Conservation (phyloP, 148 eudicot species). For the Silene latifolia region DNA sequence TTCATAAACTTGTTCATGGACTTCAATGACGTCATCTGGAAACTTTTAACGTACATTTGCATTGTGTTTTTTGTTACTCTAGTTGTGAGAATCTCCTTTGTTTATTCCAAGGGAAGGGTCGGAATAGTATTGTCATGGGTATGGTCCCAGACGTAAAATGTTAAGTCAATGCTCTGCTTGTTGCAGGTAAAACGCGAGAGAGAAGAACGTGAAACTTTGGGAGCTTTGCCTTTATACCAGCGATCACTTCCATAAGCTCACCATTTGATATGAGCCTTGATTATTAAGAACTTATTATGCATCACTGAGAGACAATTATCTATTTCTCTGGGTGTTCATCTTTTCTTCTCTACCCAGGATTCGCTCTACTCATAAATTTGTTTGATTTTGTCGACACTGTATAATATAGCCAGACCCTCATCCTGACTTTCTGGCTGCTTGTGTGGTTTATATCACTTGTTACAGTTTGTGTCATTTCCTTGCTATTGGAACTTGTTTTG, state of each 20-base stretch:
- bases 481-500: neutral
- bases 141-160: neutral
- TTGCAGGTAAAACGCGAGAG: constrained; percentile 56
- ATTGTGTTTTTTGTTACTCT: neutral
- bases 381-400: constrained; percentile 15
- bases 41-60: neutral
- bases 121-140: neutral
- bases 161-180: constrained; percentile 7
- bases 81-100: neutral
- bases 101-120: neutral
- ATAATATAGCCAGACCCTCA: constrained; percentile 19
- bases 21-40: neutral
- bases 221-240: constrained; percentile 67
- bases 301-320: neutral
- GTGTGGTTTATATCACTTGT: neutral
- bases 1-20: neutral
- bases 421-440: neutral
- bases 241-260: constrained; percentile 51
- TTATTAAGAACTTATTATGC: constrained; percentile 8
- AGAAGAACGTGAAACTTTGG: constrained; percentile 74
- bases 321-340: constrained; percentile 9
- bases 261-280: constrained; percentile 6
- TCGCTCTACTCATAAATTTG: neutral
- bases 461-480: neutral
- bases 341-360: neutral